phyloP scores from a whole-genome alignment of 257 asterid species.

The Gentiana dahurica region DNA sequence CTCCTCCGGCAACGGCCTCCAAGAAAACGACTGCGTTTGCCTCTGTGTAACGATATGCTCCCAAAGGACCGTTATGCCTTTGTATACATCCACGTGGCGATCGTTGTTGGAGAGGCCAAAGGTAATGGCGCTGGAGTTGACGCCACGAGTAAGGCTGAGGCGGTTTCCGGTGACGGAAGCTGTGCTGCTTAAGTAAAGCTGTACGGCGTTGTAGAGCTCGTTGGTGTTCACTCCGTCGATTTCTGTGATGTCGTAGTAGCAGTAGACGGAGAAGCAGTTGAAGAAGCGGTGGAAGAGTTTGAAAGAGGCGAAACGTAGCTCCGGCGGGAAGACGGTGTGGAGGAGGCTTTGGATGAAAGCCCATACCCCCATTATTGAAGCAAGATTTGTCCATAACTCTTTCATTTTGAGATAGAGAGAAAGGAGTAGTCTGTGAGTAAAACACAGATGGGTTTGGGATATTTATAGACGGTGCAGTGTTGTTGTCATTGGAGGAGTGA shows the following conservation, averaged over 20 bases:
- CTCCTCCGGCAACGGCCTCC: slow-evolving; percentile 43
- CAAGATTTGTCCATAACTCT: slow-evolving; percentile 35
- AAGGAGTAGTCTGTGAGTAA: background rate
- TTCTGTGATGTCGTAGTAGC: slow-evolving; percentile 40
- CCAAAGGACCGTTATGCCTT: slow-evolving; percentile 28
- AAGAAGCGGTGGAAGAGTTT: slow-evolving; percentile 24
- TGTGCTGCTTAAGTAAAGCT: slow-evolving; percentile 31
- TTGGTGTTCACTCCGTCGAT: slow-evolving; percentile 43
- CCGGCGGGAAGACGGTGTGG: slow-evolving; percentile 34
- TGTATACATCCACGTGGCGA: slow-evolving; percentile 18
- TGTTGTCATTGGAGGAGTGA: too few relatives aligned
- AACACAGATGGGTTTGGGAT: slow-evolving; percentile 1
- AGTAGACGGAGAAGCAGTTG: slow-evolving; percentile 28
- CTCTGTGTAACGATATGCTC: slow-evolving; percentile 37
- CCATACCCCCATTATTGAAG: slow-evolving; percentile 43
- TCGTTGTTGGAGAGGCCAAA: slow-evolving; percentile 40
- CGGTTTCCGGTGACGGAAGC: slow-evolving; percentile 31
- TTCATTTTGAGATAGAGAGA: slow-evolving; percentile 13
- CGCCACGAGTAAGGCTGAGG: slow-evolving; percentile 28
- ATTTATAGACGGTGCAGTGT: slow-evolving; percentile 7
- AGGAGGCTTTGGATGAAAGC: slow-evolving; percentile 30
- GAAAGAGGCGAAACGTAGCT: slow-evolving; percentile 24
- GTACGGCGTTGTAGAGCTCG: slow-evolving; percentile 44
- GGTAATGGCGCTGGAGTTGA: slow-evolving; percentile 32
- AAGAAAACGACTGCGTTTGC: slow-evolving; percentile 30